Base-by-base conservation (phyloP, 495 filamentous ascomycete species). In the Podospora comata region DNA sequence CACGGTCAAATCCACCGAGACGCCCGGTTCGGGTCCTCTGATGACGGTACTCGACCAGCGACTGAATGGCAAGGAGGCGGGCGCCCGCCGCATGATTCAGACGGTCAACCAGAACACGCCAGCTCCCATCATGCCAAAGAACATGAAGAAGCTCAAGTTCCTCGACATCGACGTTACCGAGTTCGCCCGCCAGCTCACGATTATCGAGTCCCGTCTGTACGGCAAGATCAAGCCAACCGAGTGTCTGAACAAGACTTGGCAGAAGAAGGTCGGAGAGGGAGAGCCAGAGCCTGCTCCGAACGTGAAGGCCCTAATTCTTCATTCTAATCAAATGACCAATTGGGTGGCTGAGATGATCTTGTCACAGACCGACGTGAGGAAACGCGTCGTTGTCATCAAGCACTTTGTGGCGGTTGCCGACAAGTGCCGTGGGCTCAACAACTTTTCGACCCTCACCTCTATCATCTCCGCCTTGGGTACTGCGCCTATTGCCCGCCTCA, bases 281-380 rank as follows among this genome's bases (percentile, higher is more conserved):
- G 94, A 96, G 69, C 87, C 90, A 0, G 95, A 98, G 74, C 94
- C 94, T 11, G 93, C 96, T 30, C 84, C 92, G 2, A 98, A 99
- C 75, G 93, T 99, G 69, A 97, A 97, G 77, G 90, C 93, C 13
- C 83, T 99, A 68, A 99, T 99, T 79, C 84, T 98, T 57, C 95
- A 99, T 77, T 97, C 96, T 0, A 99, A 99, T 71, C 94, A 97
- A 77, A 86, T 98, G 78, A 98, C 95, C 20, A 99, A 98, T 78
- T 98, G 96, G 96, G 95, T 99, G 65, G 95, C 95, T n/a, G 94
- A 99, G 77, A 98, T 98, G 95, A 98, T 99, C 72, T 82, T 99
- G 73, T 92, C 88, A 3, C 96, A 99, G 77, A 83, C 86, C 39
- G 95, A 98, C 76, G 92, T 97, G 62, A 95, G 94, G 82, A 96